Evolutionary conservation across 1,139 yeast species (phyloP).

Genomic region (Lodderomyces orthopsilosis): DNA sequence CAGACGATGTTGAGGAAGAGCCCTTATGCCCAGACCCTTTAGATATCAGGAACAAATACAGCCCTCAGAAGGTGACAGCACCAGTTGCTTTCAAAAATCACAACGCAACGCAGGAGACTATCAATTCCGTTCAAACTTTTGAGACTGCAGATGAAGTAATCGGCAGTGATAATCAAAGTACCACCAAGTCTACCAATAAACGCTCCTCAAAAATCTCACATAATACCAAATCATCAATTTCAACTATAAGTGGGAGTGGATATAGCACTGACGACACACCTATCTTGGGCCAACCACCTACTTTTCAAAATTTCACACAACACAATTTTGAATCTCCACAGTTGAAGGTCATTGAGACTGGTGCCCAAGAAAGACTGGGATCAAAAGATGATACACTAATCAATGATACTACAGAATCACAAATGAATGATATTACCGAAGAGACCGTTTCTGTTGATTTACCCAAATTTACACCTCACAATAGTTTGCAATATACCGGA

Average conservation of each 20-base stretch:
- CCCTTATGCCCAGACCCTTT: constrained; percentile 2
- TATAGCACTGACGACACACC: constrained; percentile 26
- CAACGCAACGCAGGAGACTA: constrained; percentile 5
- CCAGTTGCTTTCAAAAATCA: constrained; percentile 4
- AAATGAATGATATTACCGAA: constrained; percentile 4
- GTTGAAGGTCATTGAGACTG: constrained; percentile 14
- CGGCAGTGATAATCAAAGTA: background rate
- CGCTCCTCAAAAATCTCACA: constrained; percentile 2
- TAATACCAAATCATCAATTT: constrained; percentile 15
- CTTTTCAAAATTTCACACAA: constrained; percentile 20
- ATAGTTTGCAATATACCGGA: background rate
- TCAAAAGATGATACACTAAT: constrained; percentile 8
- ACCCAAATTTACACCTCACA: background rate
- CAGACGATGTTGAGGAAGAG: background rate
- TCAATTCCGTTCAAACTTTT: constrained; percentile 26
- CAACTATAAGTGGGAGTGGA: constrained; percentile 18
- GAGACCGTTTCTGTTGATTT: constrained; percentile 2
- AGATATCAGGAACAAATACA: background rate
- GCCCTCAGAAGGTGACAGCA: constrained; percentile 2
- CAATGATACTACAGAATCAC: constrained; percentile 6
- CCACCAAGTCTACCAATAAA: background rate
- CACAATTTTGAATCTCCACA: constrained; percentile 15
- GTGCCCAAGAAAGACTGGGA: constrained; percentile 1
- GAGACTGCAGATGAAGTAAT: constrained; percentile 24
- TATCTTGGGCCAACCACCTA: constrained; percentile 24